Evolutionary conservation across 78 protist species (phyloP).

Genomic region (slime mould (Dictyostelium discoideum)): dicty_2.7 NC_007088.5:89501-90000

Average conservation of each 20-base stretch:
- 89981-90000: neutral
- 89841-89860: neutral
- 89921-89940: neutral
- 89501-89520: neutral
- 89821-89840: neutral
- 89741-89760: neutral
- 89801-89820: neutral
- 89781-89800: neutral
- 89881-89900: neutral
- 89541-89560: slow-evolving; percentile 48
- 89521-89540: slow-evolving; percentile 32
- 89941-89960: neutral
- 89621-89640: slow-evolving; percentile 31
- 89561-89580: slow-evolving; percentile 59
- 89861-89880: neutral
- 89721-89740: neutral
- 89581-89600: neutral
- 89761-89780: neutral
- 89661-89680: slow-evolving; percentile 35
- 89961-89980: neutral
- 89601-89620: slow-evolving; percentile 32
- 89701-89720: neutral
- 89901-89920: neutral
- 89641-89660: slow-evolving; percentile 35
- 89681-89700: slow-evolving; percentile 22